These are phyloP conservation scores for Fraxinus sp. DNA, from an alignment of 305 asterid species.

Conservation along the genomic window DNA sequence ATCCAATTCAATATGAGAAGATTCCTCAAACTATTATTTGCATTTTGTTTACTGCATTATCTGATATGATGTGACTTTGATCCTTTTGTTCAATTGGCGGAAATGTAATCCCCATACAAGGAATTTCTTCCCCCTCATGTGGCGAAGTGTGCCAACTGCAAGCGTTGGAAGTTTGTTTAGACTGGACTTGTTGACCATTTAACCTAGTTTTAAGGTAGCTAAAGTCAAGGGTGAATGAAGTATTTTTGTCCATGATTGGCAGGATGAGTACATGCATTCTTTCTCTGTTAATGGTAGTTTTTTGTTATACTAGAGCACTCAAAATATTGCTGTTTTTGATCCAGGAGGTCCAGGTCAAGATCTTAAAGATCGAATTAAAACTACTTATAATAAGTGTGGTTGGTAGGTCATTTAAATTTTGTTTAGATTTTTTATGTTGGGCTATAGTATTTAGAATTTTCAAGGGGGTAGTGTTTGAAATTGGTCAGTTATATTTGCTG, in stretches of 20 bases:
- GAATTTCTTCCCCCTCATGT: background rate
- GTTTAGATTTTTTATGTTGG: background rate
- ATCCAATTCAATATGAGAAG: background rate
- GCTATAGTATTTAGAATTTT: background rate
- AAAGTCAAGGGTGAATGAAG: background rate
- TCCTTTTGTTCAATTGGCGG: background rate
- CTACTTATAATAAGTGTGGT: background rate
- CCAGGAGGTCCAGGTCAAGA: background rate
- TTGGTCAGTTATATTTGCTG: background rate
- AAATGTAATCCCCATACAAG: background rate
- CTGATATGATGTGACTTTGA: background rate
- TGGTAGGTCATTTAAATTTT: background rate
- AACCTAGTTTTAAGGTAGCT: background rate
- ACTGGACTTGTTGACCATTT: background rate
- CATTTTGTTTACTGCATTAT: background rate
- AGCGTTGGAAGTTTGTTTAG: background rate
- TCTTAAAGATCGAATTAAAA: background rate
- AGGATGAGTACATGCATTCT: background rate
- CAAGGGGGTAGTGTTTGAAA: background rate
- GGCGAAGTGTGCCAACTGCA: background rate
- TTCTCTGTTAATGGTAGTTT: background rate
- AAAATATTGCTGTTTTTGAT: background rate
- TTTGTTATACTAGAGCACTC: background rate
- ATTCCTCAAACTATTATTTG: background rate
- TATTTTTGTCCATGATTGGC: background rate